Conservation (phyloP, 1,139 yeast genomes). For the Debaryomyces coudertii region DNA sequence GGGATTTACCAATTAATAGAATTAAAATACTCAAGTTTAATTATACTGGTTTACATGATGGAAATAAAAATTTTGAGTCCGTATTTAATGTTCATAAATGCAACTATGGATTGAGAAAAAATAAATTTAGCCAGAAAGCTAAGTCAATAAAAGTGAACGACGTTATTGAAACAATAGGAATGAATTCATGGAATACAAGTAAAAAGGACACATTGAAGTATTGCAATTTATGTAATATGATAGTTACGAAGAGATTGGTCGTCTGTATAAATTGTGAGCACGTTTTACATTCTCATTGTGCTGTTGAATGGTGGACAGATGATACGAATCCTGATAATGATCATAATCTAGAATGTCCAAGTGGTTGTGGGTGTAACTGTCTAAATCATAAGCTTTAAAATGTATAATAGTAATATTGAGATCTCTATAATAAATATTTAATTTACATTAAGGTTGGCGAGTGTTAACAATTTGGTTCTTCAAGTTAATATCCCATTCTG, state of each 20-base stretch:
- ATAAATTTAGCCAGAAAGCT: not conserved
- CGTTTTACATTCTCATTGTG: conserved; percentile 77
- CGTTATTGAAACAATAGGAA: conserved; percentile 14
- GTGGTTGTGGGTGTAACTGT: conserved; percentile 90
- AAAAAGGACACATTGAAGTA: conserved; percentile 33
- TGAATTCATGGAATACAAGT: conserved; percentile 39
- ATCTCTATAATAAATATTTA: conserved; percentile 6
- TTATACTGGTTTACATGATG: conserved; percentile 36
- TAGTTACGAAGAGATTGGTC: conserved; percentile 62
- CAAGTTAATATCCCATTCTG: conserved; percentile 59
- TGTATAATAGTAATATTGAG: conserved; percentile 1
- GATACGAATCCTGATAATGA: conserved; percentile 31
- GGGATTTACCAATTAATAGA: conserved; percentile 83
- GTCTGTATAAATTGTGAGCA: conserved; percentile 80
- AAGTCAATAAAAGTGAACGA: conserved; percentile 18
- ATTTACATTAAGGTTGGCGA: conserved; percentile 26
- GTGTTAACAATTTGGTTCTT: conserved; percentile 72
- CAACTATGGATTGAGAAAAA: conserved; percentile 43
- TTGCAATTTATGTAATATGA: conserved; percentile 69
- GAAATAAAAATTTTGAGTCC: conserved; percentile 16
- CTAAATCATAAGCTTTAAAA: conserved; percentile 29
- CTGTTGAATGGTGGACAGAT: conserved; percentile 73
- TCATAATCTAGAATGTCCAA: conserved; percentile 64
- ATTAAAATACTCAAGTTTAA: conserved; percentile 80
- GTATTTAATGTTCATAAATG: conserved; percentile 42